Conservation (phyloP, 805 yeast species). For the Monosporozyma unispora region DNA sequence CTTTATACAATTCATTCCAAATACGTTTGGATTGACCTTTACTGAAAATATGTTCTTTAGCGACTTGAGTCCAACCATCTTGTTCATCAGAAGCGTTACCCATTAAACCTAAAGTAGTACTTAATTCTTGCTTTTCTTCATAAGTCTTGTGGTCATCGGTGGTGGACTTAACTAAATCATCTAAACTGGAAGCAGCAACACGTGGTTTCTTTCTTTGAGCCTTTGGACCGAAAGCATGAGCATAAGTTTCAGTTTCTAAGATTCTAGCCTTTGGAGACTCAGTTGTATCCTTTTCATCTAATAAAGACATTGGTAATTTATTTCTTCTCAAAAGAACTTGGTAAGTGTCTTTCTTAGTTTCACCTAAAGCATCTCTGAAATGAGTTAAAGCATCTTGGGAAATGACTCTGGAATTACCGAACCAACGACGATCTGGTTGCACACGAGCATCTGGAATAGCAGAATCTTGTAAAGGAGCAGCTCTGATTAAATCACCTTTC, state of each 20-base stretch:
- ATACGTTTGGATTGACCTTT: constrained; percentile 98
- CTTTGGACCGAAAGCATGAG: constrained; percentile 85
- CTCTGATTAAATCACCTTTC: constrained; percentile 75
- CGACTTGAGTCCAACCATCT: constrained; percentile 82
- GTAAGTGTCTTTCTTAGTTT: constrained; percentile 69
- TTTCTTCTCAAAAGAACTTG: constrained; percentile 83
- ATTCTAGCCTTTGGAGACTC: constrained; percentile 74
- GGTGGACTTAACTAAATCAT: constrained; percentile 60
- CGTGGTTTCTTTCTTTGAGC: constrained; percentile 89
- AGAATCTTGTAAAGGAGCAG: constrained; percentile 81
- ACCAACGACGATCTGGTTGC: constrained; percentile 95
- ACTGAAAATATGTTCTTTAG: constrained; percentile 90
- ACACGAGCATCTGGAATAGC: constrained; percentile 87
- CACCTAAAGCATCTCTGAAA: constrained; percentile 90
- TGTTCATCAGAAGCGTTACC: constrained; percentile 49
- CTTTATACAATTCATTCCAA: constrained; percentile 96
- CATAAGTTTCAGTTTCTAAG: constrained; percentile 79
- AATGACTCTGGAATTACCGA: constrained; percentile 93
- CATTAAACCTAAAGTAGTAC: constrained; percentile 72
- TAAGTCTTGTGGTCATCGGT: constrained; percentile 47
- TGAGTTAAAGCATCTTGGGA: constrained; percentile 94
- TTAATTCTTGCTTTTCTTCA: constrained; percentile 69
- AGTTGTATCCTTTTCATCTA: constrained; percentile 75
- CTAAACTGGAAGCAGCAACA: constrained; percentile 65
- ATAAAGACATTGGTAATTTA: constrained; percentile 88